Evolutionary conservation across 2,329 filamentous ascomycete species (phyloP).

Genomic region (Trichothecium sympodiale): DNA sequence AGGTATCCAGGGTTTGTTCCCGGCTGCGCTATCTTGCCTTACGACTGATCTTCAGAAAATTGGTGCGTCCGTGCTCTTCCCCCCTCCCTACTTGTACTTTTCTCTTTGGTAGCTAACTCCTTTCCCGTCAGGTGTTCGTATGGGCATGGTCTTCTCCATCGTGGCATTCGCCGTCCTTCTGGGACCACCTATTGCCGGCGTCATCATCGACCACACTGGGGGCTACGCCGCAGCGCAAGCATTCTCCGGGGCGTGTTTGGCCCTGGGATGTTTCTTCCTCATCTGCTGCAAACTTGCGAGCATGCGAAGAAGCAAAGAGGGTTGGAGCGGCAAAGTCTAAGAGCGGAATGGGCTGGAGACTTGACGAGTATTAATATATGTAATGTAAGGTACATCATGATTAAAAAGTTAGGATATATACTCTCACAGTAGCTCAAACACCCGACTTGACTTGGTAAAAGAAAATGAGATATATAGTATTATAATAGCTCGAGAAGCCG

Average conservation of each 20-base stretch:
- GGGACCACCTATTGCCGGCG: conserved; percentile 40
- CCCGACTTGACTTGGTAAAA: no score
- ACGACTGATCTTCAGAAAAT: conserved; percentile 39
- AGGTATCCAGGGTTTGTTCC: conserved; percentile 34
- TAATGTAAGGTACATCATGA: no score
- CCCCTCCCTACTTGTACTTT: no score
- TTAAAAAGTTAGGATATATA: no score
- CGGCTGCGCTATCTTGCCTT: conserved; percentile 34
- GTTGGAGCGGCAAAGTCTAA: conserved; percentile 28
- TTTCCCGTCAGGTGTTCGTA: conserved; percentile 31
- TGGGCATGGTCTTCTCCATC: conserved; percentile 49
- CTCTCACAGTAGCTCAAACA: no score
- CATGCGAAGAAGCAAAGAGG: conserved; percentile 23
- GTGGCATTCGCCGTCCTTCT: conserved; percentile 41
- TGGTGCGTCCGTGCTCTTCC: conserved; percentile 16
- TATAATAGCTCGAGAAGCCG: no score
- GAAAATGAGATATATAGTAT: no score
- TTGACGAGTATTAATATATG: no score
- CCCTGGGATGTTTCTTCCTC: conserved; percentile 29
- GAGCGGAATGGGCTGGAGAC: no score
- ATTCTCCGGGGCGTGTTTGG: conserved; percentile 31
- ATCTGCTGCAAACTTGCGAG: conserved; percentile 24
- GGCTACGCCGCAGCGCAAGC: conserved; percentile 37
- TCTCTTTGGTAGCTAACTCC: no score
- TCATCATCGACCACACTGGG: conserved; percentile 28